phyloP scores from a whole-genome alignment of 306 rosid genomes.

The Sechiopsis laciniata region DNA sequence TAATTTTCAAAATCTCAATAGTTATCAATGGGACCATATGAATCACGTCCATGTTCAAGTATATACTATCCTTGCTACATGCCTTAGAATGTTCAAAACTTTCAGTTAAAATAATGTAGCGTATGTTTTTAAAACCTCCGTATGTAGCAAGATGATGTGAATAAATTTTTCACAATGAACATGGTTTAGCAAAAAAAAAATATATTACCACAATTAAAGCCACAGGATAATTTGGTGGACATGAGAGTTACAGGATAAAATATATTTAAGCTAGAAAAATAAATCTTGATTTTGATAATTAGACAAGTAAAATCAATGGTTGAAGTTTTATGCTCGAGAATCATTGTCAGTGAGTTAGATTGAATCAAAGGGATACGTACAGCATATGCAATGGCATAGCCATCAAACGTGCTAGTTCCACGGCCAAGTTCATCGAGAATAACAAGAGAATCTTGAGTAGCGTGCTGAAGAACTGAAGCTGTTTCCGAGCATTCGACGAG shows the following conservation, averaged over 20 bases:
- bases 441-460: slow-evolving; percentile 85
- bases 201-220: too few species aligned
- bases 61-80: background rate
- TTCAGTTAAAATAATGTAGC: background rate
- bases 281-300: background rate
- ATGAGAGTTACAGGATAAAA: background rate
- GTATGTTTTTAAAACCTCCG: background rate
- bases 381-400: slow-evolving; percentile 95
- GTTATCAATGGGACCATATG: too few species aligned
- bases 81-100: background rate
- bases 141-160: background rate
- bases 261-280: background rate
- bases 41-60: too few species aligned
- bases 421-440: slow-evolving; percentile 94
- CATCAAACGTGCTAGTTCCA: slow-evolving; percentile 96
- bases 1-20: too few species aligned
- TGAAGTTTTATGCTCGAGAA: slow-evolving; percentile 1
- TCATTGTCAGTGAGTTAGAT: background rate
- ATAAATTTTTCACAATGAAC: background rate
- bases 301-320: background rate
- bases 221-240: background rate
- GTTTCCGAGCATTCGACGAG: slow-evolving; percentile 92
- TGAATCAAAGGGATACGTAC: slow-evolving; percentile 39
- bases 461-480: slow-evolving; percentile 78
- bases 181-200: background rate